phyloP scores from a whole-genome alignment of 2,329 filamentous ascomycete genomes.

The Aspergillus tubingensis region DNA sequence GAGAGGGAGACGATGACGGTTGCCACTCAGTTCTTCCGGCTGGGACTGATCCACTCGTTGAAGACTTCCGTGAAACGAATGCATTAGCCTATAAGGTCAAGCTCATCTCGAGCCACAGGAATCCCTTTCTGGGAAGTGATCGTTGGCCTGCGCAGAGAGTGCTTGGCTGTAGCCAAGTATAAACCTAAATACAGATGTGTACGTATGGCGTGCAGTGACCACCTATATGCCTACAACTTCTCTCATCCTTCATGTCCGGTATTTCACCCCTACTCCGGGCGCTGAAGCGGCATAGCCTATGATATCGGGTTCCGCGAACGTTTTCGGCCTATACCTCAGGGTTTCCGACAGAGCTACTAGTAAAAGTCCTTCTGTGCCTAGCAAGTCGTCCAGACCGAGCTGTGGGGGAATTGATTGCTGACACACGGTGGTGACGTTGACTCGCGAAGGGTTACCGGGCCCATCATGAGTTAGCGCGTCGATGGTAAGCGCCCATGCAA shows the following conservation, averaged over 20 bases:
- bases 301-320: constrained; percentile 44
- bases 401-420: constrained; percentile 24
- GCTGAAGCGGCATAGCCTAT: constrained; percentile 39
- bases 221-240: background rate
- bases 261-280: background rate
- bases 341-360: constrained; percentile 41
- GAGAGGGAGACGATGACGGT: background rate
- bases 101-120: background rate
- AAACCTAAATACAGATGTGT: too few species aligned
- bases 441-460: constrained; percentile 42
- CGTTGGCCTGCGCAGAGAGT: background rate
- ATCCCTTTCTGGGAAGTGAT: background rate
- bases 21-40: background rate
- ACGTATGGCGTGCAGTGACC: background rate
- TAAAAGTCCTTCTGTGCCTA: constrained; percentile 49
- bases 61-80: background rate
- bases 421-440: constrained; percentile 48
- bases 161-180: background rate
- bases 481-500: constrained; percentile 44
- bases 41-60: background rate
- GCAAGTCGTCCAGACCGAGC: constrained; percentile 44
- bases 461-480: constrained; percentile 54
- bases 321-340: constrained; percentile 37
- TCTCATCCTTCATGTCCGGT: background rate
- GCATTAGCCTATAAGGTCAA: constrained; percentile 1